Base-by-base conservation (phyloP, 768 basidiomycete genomes). In the Collybia sp. region DNA sequence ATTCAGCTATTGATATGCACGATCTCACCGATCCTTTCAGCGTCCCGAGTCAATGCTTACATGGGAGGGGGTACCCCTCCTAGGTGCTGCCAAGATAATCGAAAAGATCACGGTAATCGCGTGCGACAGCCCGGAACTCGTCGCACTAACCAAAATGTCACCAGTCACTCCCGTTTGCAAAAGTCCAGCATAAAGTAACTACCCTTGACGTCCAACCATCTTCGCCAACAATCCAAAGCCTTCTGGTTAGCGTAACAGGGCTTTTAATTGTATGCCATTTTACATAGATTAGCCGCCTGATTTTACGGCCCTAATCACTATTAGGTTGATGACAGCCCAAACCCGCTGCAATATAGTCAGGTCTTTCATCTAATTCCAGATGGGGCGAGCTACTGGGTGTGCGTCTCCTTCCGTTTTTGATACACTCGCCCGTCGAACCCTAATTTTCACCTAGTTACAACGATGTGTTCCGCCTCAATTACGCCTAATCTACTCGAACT, bases 171-270 rank as follows among this genome's bases (percentile, higher is more conserved):
- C 89, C 92, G 9, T 97, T 97, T 72, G n/a, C 58, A 36, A 83
- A 78, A 53, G 90, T 97, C 41, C 65, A 67, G 56, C 95, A 97
- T 75, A 78, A 80, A 42, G 75, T 97, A 56, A 71, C 79, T 16
- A 97, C 93, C 6, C 67, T 82, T 35, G 93, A 96, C 62, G 88
- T 84, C 11, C 96, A 98, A 63, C 95, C 94, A 1, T 88, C 93
- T 1, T 75, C 76, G 5, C 64, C 69, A 2, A 54, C 65, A 6
- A 59, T 75, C 9, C 75, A 81, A 1, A 82, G 79, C 53, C 64
- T 82, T 48, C 63, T 91, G 41, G 91, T 97, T 47, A 82, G 82
- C 61, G 92, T 98, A 15, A 96, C 93, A n/a, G 95, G 95, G 2
- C 63, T 82, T 38, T 71, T 97, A 32, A 31, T 85, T 39, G 94